Conservation (phyloP, 805 yeast genomes). For the Ogataea pini region DNA sequence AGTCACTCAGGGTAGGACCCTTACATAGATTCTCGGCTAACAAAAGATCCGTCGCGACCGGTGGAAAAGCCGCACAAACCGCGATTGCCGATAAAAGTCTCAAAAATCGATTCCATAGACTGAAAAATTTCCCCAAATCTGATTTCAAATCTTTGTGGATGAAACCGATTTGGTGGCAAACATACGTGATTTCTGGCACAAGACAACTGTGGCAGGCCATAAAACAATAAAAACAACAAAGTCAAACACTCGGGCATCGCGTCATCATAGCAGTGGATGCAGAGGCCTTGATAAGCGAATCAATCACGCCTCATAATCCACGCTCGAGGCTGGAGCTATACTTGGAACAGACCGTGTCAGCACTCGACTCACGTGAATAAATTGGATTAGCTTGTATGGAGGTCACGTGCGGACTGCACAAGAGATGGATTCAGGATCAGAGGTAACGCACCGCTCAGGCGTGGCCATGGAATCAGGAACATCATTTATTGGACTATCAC, state of each 20-base stretch:
- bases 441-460: constrained; percentile 1
- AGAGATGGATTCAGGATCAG: background rate
- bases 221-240: background rate
- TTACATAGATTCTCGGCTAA: background rate
- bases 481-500: background rate
- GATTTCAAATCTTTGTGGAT: constrained; percentile 3
- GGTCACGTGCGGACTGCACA: background rate
- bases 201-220: background rate
- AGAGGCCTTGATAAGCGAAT: background rate
- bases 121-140: constrained; percentile 8
- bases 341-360: background rate
- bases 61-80: background rate
- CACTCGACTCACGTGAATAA: too few relatives aligned
- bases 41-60: background rate
- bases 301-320: background rate
- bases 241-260: too few relatives aligned
- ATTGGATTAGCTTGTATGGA: constrained; percentile 1
- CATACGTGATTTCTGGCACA: background rate
- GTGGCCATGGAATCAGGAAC: background rate
- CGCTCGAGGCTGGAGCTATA: constrained; percentile 2
- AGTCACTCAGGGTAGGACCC: too few relatives aligned
- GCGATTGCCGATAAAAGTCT: constrained; percentile 4
- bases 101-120: background rate
- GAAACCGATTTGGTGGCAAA: background rate
- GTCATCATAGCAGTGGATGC: too few relatives aligned